Evolutionary conservation across 2,329 filamentous ascomycete genomes (phyloP).

Genomic region (Phialophora verrucosa): DNA sequence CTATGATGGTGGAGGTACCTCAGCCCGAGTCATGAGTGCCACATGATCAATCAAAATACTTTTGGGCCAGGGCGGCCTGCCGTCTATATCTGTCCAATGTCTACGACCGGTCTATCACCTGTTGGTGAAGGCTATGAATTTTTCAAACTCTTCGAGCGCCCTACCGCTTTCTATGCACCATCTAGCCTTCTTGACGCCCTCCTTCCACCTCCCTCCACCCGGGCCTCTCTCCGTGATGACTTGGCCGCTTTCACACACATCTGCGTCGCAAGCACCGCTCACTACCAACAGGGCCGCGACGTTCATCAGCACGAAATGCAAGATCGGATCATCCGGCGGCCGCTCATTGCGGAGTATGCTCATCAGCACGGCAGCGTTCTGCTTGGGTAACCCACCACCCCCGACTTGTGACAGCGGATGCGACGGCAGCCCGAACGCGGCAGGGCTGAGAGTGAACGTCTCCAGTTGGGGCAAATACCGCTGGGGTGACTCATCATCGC

Average conservation of each 20-base stretch:
- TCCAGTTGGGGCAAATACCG: slow-evolving; percentile 64
- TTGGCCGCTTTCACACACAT: slow-evolving; percentile 79
- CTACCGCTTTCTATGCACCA: slow-evolving; percentile 87
- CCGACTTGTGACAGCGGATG: slow-evolving; percentile 80
- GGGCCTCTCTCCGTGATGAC: slow-evolving; percentile 84
- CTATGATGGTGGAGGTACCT: neutral
- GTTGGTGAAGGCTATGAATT: slow-evolving; percentile 84
- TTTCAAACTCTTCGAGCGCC: slow-evolving; percentile 80
- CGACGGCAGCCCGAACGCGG: slow-evolving; percentile 81
- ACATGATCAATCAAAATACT: neutral
- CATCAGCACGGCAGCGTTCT: slow-evolving; percentile 85
- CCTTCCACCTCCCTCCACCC: slow-evolving; percentile 89
- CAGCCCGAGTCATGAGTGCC: neutral
- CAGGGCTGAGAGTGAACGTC: slow-evolving; percentile 76
- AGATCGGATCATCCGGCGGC: slow-evolving; percentile 76
- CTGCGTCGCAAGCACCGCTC: slow-evolving; percentile 83
- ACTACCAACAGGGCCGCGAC: slow-evolving; percentile 85
- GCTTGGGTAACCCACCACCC: slow-evolving; percentile 79
- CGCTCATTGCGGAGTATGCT: slow-evolving; percentile 76
- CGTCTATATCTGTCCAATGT: neutral
- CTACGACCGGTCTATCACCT: slow-evolving; percentile 4
- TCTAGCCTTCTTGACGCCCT: slow-evolving; percentile 82
- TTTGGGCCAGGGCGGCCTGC: neutral
- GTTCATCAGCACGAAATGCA: slow-evolving; percentile 95
- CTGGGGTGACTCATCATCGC: slow-evolving; percentile 48